Evolutionary conservation across 495 filamentous ascomycete species (phyloP).

Genomic region (Rhypophila decipiens): DNA sequence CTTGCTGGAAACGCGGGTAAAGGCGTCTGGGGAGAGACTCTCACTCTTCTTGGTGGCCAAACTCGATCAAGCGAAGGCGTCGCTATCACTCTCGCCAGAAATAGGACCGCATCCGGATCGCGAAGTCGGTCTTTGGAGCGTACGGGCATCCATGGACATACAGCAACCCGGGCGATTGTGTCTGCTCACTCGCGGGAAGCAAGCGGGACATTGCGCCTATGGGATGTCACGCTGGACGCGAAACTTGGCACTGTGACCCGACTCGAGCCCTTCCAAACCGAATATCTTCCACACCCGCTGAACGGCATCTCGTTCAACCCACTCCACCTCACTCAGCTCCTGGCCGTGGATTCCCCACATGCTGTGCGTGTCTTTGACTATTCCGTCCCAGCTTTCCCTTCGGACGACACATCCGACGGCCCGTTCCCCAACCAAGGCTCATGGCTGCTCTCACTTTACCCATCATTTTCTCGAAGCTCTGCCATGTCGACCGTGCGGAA

Average conservation of each 20-base stretch:
- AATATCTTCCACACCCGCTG: conserved; percentile 59
- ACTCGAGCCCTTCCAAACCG: conserved; percentile 54
- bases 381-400: conserved; percentile 33
- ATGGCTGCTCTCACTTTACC: conserved; percentile 67
- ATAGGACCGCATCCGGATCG: conserved; percentile 16
- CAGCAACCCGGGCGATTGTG: conserved; percentile 34
- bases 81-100: conserved; percentile 57
- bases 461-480: conserved; percentile 52
- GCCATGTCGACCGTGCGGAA: conserved; percentile 51
- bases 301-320: conserved; percentile 69
- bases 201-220: conserved; percentile 48
- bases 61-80: conserved; percentile 57
- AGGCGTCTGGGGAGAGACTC: conserved; percentile 56
- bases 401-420: conserved; percentile 39
- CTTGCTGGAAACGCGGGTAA: conserved; percentile 41
- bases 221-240: conserved; percentile 38
- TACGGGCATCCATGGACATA: conserved; percentile 6
- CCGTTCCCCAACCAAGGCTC: conserved; percentile 46
- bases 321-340: conserved; percentile 51
- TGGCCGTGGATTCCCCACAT: conserved; percentile 61
- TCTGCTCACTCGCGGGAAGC: conserved; percentile 58
- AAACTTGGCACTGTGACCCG: conserved; percentile 30
- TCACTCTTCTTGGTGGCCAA: conserved; percentile 51
- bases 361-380: conserved; percentile 62
- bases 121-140: conserved; percentile 34